Base-by-base conservation (phyloP, 208 protist species). In the Leishmania guyanensis region DNA sequence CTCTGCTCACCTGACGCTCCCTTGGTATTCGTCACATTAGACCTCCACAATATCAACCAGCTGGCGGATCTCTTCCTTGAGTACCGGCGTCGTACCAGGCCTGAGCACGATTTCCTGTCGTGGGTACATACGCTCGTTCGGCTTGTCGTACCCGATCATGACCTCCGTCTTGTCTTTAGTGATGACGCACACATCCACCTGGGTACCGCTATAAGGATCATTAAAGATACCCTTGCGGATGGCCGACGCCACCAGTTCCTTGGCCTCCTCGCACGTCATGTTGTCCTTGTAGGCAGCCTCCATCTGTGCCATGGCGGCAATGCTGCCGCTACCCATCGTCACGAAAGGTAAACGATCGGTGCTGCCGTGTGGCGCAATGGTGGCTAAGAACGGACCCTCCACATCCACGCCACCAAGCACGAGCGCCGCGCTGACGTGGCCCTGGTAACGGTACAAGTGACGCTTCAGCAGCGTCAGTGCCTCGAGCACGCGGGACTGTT, bases 211-310 rank as follows among this genome's bases (percentile, higher is more conserved):
- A 82, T 99, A 99, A 12, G 99, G 96, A 89, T 99, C 99, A 93
- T 99, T 99, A 86, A 99, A 99, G 86, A 99, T 99, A 94, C 99
- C 99, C 80, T 99, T 98, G 60, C 88, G 85, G 71, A 99, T 99
- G 39, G 99, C 98, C n/a, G 97, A 93, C 70, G 92, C 92, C 29
- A 99, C 99, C 17, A 99, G 89, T 83, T 92, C 79, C 82, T 99
- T 99, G 12, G 99, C 99, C 90, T 99, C 99, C 66, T 99, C 97
- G 74, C 94, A 89, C 62, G 90, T 95, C 92, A 99, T 94, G 84
- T 92, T 89, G 53, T 98, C 93, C 85, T 98, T 99, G 89, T 97
- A 99, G 58, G 94, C 84, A 3, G 93, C 79, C 90, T 99, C 99
- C 84, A 99, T 97, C 46, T 99, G 93, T 26, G 98, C 94, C 98